These are phyloP conservation scores for Solanum hybrid DNA, from an alignment of 305 asterid species.

Conservation along the genomic window DNA sequence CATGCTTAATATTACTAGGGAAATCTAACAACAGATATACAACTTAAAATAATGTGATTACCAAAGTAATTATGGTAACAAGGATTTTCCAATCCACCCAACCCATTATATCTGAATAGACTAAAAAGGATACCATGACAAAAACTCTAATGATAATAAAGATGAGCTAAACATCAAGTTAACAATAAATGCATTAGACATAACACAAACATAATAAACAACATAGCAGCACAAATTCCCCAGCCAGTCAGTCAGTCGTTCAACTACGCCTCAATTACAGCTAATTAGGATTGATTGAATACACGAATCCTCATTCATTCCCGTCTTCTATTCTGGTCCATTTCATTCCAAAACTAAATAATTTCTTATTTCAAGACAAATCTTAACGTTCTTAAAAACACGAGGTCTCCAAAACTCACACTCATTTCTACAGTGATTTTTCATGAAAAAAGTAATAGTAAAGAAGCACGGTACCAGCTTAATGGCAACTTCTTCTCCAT, in stretches of 20 bases:
- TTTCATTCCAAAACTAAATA: neutral
- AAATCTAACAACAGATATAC: neutral
- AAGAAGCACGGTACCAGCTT: slow-evolving; percentile 51
- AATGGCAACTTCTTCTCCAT: slow-evolving; percentile 91
- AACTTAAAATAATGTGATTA: neutral
- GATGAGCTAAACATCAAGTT: neutral
- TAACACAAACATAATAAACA: neutral
- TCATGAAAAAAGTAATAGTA: neutral
- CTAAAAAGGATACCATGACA: neutral
- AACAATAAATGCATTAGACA: neutral
- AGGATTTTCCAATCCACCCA: neutral
- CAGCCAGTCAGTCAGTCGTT: neutral
- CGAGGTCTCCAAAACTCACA: neutral
- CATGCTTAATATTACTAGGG: neutral
- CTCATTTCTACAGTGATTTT: neutral
- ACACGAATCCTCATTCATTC: neutral
- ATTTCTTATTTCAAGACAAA: neutral
- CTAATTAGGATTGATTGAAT: neutral
- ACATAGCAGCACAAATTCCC: neutral
- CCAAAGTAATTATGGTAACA: neutral
- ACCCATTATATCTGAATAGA: neutral
- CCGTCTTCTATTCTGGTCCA: neutral
- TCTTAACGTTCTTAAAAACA: neutral
- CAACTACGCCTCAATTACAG: neutral
- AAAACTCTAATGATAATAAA: neutral